phyloP scores from a whole-genome alignment of 164 flowering plant genomes.

The Paratinospora sagittata region DNA sequence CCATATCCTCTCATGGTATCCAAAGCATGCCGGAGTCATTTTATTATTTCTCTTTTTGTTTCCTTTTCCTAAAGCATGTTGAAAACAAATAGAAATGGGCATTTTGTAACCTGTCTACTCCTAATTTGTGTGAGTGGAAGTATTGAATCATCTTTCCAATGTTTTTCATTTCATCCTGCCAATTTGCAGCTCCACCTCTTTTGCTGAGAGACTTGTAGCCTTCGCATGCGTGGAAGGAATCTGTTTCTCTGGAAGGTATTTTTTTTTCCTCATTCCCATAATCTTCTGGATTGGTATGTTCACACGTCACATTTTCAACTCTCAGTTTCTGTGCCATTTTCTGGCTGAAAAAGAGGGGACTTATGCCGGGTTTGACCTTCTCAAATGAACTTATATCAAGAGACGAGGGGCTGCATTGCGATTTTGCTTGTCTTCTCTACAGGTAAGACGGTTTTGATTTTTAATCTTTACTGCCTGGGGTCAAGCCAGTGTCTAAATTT shows the following conservation, averaged over 20 bases:
- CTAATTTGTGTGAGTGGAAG: background rate
- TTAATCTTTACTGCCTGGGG: background rate
- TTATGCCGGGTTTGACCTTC: slow-evolving; percentile 86
- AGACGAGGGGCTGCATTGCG: slow-evolving; percentile 88
- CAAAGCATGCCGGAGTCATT: background rate
- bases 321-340: slow-evolving; percentile 84
- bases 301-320: background rate
- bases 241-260: slow-evolving; percentile 83
- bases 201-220: slow-evolving; percentile 74
- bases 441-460: slow-evolving; percentile 30
- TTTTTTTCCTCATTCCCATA: background rate
- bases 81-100: too few relatives aligned
- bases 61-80: background rate
- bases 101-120: too few relatives aligned
- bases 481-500: background rate
- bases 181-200: too few relatives aligned
- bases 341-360: slow-evolving; percentile 86
- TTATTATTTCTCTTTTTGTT: background rate
- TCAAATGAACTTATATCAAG: slow-evolving; percentile 87
- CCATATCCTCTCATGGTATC: background rate
- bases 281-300: background rate
- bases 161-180: slow-evolving; percentile 3
- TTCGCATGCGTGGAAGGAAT: slow-evolving; percentile 93
- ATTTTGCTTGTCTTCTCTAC: slow-evolving; percentile 79
- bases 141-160: background rate